phyloP scores from a whole-genome alignment of 2,329 filamentous ascomycete species.

The Allantophomopsis cytisporea region DNA sequence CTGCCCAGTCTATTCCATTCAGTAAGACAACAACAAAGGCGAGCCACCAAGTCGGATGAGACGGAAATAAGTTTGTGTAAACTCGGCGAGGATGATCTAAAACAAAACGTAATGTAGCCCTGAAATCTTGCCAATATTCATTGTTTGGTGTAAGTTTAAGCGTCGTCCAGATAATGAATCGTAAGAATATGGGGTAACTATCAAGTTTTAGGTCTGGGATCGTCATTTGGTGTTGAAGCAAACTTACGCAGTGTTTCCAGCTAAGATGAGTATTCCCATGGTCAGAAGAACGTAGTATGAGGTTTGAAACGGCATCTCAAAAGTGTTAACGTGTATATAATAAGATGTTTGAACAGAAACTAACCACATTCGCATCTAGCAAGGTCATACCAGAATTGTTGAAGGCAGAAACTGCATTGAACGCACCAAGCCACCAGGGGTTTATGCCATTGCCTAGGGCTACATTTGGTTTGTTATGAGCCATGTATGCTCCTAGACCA shows the following conservation, averaged over 20 bases:
- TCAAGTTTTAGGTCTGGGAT: too few relatives aligned
- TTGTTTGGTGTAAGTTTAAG: slow-evolving; percentile 24
- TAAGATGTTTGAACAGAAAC: not conserved
- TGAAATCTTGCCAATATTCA: slow-evolving; percentile 23
- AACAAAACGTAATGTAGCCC: slow-evolving; percentile 35
- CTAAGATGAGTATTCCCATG: slow-evolving; percentile 40
- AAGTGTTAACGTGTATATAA: not conserved
- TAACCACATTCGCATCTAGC: slow-evolving; percentile 48
- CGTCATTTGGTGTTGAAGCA: not conserved
- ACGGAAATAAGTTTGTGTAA: slow-evolving; percentile 48
- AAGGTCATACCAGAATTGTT: slow-evolving; percentile 61
- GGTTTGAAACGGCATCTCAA: slow-evolving; percentile 17
- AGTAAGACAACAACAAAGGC: slow-evolving; percentile 41
- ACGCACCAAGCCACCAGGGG: slow-evolving; percentile 54
- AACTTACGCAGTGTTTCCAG: slow-evolving; percentile 39
- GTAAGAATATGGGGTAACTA: slow-evolving; percentile 42
- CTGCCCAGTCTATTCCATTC: slow-evolving; percentile 47
- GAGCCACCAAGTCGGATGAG: slow-evolving; percentile 48
- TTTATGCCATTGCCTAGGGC: slow-evolving; percentile 42
- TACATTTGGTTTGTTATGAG: slow-evolving; percentile 31
- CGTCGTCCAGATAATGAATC: slow-evolving; percentile 39
- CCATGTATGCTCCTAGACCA: slow-evolving; percentile 48
- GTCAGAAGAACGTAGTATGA: slow-evolving; percentile 22
- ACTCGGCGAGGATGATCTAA: slow-evolving; percentile 38
- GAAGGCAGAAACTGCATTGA: slow-evolving; percentile 55